Base-by-base conservation (phyloP, 2,329 filamentous ascomycete species). In the Chaetomiaceae sp. region DNA sequence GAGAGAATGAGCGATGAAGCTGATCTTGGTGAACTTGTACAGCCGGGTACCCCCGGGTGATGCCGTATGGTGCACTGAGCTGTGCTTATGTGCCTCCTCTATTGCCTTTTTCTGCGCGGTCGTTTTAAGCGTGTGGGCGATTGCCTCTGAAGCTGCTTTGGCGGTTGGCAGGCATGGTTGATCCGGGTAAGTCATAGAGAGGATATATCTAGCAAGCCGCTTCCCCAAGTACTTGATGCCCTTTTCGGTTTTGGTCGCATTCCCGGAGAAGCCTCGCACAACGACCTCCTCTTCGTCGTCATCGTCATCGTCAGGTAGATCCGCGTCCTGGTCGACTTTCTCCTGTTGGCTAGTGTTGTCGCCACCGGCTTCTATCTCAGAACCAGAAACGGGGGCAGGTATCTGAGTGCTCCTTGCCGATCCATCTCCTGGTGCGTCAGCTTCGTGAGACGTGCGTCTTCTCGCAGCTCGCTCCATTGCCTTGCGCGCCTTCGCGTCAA, bases 181-280 rank as follows among this genome's bases (percentile, higher is more conserved):
- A 65, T 96, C 90, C 0, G 94, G 94, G 66, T 95, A 96, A 27
- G 92, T 96, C 73, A 96, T 85, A 48, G 86, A 81, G 38, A 99
- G 76, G 27, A 97, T 82, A 67, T 92, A 95, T 73, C 91, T 91
- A 18, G 94, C 94, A 23, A 99, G 80, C 46, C 94, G 82, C 69
- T 97, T 97, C 18, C 94, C 94, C 5, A 99, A 80, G 69, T 96
- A 99, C 68, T 97, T 96, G 65, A 99, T 97, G 14, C 94, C 94
- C 59, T 86, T 85, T 71, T 99, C 94, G 2, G 94, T 99, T 53
- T 87, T 86, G 30, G 89, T 90, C 7, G 89, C 89, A 68, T 97
- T 97, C 42, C 89, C 90, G 6, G 86, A 84, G 66, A 92, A 97
- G 2, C 92, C 92, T 58, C 92, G 80, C 2, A 96, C 92, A 62